phyloP scores from a whole-genome alignment of 2,329 filamentous ascomycete genomes.

The Xylariaceae sp. region DNA sequence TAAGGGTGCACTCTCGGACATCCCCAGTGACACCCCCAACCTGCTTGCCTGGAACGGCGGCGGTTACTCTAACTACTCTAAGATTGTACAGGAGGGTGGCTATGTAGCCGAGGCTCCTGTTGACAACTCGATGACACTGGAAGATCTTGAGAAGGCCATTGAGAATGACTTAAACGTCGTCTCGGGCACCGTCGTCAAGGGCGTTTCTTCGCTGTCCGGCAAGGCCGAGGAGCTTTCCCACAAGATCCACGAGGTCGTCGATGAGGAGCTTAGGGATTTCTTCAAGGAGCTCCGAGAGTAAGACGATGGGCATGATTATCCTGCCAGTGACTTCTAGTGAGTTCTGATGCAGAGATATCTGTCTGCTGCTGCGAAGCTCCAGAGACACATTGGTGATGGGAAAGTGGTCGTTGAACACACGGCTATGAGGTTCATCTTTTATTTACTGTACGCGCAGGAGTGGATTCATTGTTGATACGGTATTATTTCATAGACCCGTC shows the following conservation, averaged over 20 bases:
- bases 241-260: constrained; percentile 65
- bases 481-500: constrained; percentile 26
- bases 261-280: constrained; percentile 64
- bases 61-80: constrained; percentile 86
- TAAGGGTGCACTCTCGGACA: constrained; percentile 73
- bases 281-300: constrained; percentile 53
- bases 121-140: constrained; percentile 48
- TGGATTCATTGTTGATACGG: constrained; percentile 26
- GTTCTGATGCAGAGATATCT: constrained; percentile 17
- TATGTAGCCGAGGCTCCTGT: constrained; percentile 60
- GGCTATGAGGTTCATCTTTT: constrained; percentile 16
- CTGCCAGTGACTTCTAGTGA: constrained; percentile 17
- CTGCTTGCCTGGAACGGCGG: constrained; percentile 99
- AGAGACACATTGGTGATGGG: constrained; percentile 14
- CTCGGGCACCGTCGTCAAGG: constrained; percentile 59
- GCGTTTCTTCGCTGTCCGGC: constrained; percentile 53
- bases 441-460: constrained; percentile 32
- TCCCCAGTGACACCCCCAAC: constrained; percentile 87
- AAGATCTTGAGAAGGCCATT: constrained; percentile 63
- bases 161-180: constrained; percentile 64
- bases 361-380: constrained; percentile 5
- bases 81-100: constrained; percentile 74
- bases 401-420: constrained; percentile 16
- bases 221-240: constrained; percentile 65
- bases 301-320: constrained; percentile 18